Evolutionary conservation across 257 asterid genomes (phyloP).

Genomic region (Misopates orontium): DNA sequence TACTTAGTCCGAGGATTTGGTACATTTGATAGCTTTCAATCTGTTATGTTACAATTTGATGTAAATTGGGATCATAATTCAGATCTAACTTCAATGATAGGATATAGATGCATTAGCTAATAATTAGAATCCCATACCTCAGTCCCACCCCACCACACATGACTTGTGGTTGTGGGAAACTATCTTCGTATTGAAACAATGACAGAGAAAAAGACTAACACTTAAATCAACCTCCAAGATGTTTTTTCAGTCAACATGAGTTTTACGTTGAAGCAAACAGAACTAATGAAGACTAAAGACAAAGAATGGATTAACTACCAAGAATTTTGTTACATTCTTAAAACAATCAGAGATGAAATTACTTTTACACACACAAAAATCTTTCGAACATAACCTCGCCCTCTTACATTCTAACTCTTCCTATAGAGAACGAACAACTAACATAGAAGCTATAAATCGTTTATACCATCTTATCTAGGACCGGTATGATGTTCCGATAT

Average conservation of each 20-base stretch:
- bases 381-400: not conserved
- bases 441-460: slow-evolving; percentile 1
- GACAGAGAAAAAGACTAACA: not conserved
- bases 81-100: no score
- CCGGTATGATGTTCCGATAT: slow-evolving; percentile 35
- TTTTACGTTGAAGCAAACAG: slow-evolving; percentile 19
- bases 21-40: no score
- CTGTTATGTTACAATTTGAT: no score
- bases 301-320: no score
- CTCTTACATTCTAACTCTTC: no score
- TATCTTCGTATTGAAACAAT: slow-evolving; percentile 3
- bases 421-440: not conserved
- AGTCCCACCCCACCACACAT: slow-evolving; percentile 1
- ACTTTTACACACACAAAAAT: not conserved
- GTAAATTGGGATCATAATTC: no score
- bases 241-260: not conserved
- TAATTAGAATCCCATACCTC: not conserved
- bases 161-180: slow-evolving; percentile 1
- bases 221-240: slow-evolving; percentile 12
- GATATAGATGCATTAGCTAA: not conserved
- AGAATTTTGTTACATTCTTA: no score
- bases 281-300: not conserved
- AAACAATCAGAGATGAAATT: no score
- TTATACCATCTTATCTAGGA: slow-evolving; percentile 31
- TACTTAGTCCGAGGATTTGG: no score